These are phyloP conservation scores for Areca catechu DNA, from an alignment of 176 grass and related monocot genomes.

Conservation along the genomic window DNA sequence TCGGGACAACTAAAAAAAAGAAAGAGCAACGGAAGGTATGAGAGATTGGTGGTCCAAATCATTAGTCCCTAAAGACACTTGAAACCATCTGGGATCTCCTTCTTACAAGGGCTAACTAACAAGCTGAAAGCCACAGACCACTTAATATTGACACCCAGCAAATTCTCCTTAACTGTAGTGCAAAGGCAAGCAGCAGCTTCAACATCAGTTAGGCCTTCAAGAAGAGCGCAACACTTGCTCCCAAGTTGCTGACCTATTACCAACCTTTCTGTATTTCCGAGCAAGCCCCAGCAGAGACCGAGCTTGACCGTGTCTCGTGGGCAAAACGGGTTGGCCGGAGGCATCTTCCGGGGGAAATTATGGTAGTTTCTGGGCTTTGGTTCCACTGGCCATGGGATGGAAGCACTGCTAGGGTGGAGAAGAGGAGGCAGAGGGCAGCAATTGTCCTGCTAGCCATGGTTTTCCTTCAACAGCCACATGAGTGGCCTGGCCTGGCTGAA, in stretches of 20 bases:
- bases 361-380: too few species aligned
- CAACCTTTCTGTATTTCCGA: constrained; percentile 24
- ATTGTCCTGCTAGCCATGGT: too few species aligned
- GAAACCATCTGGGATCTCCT: constrained; percentile 57
- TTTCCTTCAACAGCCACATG: too few species aligned
- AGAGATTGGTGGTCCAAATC: too few species aligned
- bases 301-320: constrained; percentile 61
- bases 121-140: constrained; percentile 71
- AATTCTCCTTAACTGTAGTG: constrained; percentile 55
- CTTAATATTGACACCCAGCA: constrained; percentile 48
- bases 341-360: too few species aligned
- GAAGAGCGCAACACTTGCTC: constrained; percentile 48
- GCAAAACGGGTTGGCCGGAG: constrained; percentile 48
- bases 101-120: constrained; percentile 63
- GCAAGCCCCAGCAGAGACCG: constrained; percentile 38
- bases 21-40: too few species aligned
- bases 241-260: constrained; percentile 17
- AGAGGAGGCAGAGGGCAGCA: too few species aligned
- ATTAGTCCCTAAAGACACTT: constrained; percentile 43
- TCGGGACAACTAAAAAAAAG: too few species aligned
- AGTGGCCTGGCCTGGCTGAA: too few species aligned
- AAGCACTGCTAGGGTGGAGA: too few species aligned
- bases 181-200: constrained; percentile 74
- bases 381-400: too few species aligned
- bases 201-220: constrained; percentile 29